These are phyloP conservation scores for Coelastrella sp. DNA, from an alignment of 139 green algal species.

Conservation along the genomic window DNA sequence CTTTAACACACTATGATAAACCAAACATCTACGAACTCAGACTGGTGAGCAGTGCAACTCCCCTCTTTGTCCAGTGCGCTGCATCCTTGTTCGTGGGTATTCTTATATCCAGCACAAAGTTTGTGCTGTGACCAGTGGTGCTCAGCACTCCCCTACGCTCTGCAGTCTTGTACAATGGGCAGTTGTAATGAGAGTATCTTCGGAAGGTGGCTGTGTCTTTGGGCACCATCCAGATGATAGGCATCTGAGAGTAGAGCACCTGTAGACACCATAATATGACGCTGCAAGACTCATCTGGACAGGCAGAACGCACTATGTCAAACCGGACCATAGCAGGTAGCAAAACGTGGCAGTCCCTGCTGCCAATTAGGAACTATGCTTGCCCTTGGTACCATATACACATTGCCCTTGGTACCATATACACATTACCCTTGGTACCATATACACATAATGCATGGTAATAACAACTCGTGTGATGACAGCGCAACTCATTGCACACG, in stretches of 20 bases:
- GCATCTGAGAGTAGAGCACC: slow-evolving; percentile 78
- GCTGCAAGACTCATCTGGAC: too few relatives aligned
- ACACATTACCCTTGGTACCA: too few relatives aligned
- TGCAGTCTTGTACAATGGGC: slow-evolving; percentile 85
- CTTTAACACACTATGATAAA: neutral
- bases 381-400: too few relatives aligned
- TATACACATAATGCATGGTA: too few relatives aligned
- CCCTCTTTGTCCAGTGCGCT: slow-evolving; percentile 83
- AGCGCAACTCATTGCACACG: neutral
- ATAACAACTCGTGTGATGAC: neutral
- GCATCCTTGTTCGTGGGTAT: slow-evolving; percentile 62
- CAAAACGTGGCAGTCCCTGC: too few relatives aligned
- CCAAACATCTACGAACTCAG: slow-evolving; percentile 2
- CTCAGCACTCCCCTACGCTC: slow-evolving; percentile 77
- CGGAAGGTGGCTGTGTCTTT: slow-evolving; percentile 62
- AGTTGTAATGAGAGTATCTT: slow-evolving; percentile 72
- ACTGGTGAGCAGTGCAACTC: slow-evolving; percentile 75
- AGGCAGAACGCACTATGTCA: too few relatives aligned
- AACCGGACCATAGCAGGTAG: too few relatives aligned
- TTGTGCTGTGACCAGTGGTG: slow-evolving; percentile 90
- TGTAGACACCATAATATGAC: slow-evolving; percentile 29
- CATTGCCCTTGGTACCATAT: too few relatives aligned
- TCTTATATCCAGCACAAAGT: slow-evolving; percentile 85
- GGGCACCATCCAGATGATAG: slow-evolving; percentile 81
- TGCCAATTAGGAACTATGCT: too few relatives aligned